Base-by-base conservation (phyloP, 441 rosid species). In the Populus tomentosa region DNA sequence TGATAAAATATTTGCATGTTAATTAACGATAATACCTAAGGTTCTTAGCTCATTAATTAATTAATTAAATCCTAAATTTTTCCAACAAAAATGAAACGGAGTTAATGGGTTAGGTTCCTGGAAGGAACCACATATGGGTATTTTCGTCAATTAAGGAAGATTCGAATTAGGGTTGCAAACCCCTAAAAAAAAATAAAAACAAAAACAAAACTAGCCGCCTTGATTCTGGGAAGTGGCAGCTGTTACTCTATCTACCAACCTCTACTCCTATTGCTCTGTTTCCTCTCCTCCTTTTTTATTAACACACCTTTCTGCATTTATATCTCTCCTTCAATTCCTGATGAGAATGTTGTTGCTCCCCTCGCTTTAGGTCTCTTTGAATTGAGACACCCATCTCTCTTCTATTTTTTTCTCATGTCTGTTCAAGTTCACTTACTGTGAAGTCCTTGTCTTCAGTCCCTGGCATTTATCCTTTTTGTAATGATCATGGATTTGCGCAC, bases 131-230 rank as follows among this genome's bases (percentile, higher is more conserved):
- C n/a, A 50, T 5, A 53, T 53, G 82, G 79, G 79, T 26, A 72
- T 24, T 59, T 61, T 21, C 14, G 77, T 59, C 77, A 80, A 80
- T 56, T 38, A 10, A 70, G 32, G 32, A 59, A 3, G 9, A 36
- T 30, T 18, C 42, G 38, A 80, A 75, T 72, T 80, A 80, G 82
- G 82, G 82, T 80, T 80, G 79, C 82, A 61, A 33, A 23, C 68
- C 38, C 62, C 14, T 10, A 50, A 30, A 30, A 30, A 30, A 30
- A 30, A 30, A 3, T 30, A 30, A 30, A 30, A 30, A 30, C 32
- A 30, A 30, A 30, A 30, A 30, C 32, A 70, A 53, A 66, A 71
- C 13, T 76, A 24, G 70, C 50, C 63, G 59, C 7, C 59, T 16
- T 16, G 21, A 53, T 53, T 18, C 61, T 18, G 2, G 61, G 2